Evolutionary conservation across 306 rosid species (phyloP).

Genomic region (Quercus parvula): DNA sequence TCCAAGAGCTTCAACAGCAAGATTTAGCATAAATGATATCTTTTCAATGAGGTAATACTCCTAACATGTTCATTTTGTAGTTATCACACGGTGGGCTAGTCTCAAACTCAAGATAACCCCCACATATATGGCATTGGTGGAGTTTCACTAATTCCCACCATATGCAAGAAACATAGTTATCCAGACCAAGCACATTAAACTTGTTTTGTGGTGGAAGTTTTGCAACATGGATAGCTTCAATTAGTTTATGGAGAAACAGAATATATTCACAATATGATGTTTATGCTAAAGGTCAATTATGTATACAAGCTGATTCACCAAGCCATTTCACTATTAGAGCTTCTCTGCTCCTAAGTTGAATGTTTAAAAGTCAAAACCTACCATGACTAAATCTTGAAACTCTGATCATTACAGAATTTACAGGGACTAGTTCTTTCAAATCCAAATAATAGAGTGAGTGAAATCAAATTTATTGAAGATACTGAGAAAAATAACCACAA

Average conservation of each 20-base stretch:
- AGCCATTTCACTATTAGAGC: neutral
- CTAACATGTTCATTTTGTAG: neutral
- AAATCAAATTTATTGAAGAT: conserved; percentile 3
- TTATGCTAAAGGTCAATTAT: neutral
- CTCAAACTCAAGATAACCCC: neutral
- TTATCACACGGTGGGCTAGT: neutral
- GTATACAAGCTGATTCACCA: neutral
- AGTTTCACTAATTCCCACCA: neutral
- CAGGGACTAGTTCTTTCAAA: conserved; percentile 14
- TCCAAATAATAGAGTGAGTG: conserved; percentile 13
- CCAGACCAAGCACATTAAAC: neutral
- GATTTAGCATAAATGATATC: neutral
- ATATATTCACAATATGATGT: neutral
- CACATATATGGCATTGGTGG: neutral
- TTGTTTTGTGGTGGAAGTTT: neutral
- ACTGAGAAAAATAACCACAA: conserved; percentile 11
- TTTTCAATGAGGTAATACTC: neutral
- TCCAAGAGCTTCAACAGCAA: neutral
- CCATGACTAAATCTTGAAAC: neutral
- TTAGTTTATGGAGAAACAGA: neutral
- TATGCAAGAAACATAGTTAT: neutral
- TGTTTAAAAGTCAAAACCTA: neutral
- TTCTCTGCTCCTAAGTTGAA: neutral
- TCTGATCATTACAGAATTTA: neutral
- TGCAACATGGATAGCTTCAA: neutral